Evolutionary conservation across 345 rosid genomes (phyloP), one percentile per base, ranked within the genome.

Genomic region (Arabis alpina): DNA sequence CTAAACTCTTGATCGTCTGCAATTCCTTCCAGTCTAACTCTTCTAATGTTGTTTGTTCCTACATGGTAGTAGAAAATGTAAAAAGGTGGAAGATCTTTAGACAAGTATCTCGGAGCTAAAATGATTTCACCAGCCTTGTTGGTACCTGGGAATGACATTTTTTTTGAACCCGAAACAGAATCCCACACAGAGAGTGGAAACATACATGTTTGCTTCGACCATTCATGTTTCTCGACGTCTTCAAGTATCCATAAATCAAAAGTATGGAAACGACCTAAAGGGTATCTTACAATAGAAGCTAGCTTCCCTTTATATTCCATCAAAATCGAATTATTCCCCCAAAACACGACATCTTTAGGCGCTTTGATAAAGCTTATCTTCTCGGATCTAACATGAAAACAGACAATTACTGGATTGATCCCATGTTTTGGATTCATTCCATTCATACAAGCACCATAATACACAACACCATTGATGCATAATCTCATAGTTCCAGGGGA

Each of bases 51-150:
- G 32, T 50, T 50, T 10, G 34, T 50, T 50, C 13, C 54, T 50
- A 50, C n/a, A 50, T 50, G 28, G 54, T 24, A 50, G 30, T 50
- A 50, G 54, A 24, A 50, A 50, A 50, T 24, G 54, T 24, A 50
- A 6, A 10, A 50, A 12, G 54, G 54, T 24, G 8, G 13, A 50
- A 50, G 30, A 10, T 50, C 3, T 30, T 2, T 30, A 4, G 34
- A 30, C 6, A 30, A 30, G 6, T 30, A 30, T 30, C 5, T 30
- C 5, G 34, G 34, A 6, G 34, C 34, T 30, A 30, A 30, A 30
- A 30, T 30, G 34, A 30, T 30, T 4, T 30, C 34, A 30, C 34
- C 34, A 6, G 34, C 34, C 34, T 30, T 30, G 34, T 30, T 30
- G 34, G 34, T 30, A 6, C 34, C 34, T 30, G 34, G 34, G 34